phyloP scores from a whole-genome alignment of 192 early-diverging fungal species.

The Coemansia sp. region DNA sequence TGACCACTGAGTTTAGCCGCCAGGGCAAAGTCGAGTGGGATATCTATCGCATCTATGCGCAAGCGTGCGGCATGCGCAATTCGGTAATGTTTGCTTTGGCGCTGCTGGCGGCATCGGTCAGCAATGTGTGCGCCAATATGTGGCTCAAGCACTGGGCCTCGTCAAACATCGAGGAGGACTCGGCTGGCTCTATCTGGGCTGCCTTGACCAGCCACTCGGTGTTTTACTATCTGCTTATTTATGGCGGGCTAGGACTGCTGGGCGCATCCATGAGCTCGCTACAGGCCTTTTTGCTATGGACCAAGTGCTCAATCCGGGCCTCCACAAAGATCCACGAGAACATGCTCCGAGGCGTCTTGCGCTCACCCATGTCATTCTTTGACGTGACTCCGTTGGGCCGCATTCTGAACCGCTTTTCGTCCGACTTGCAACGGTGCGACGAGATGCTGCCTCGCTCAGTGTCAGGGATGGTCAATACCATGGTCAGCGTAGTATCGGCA shows the following conservation, averaged over 20 bases:
- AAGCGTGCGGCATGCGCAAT: constrained; percentile 63
- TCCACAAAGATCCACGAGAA: constrained; percentile 60
- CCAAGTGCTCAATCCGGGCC: constrained; percentile 73
- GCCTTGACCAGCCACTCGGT: constrained; percentile 36
- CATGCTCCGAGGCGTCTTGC: constrained; percentile 61
- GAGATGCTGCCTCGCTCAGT: constrained; percentile 61
- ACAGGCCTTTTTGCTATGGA: constrained; percentile 79
- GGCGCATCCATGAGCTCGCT: constrained; percentile 67
- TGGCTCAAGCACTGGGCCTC: constrained; percentile 76
- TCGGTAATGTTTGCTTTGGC: constrained; percentile 59
- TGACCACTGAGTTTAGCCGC: constrained; percentile 74
- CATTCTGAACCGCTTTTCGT: constrained; percentile 73
- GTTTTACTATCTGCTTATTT: constrained; percentile 68
- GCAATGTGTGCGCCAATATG: constrained; percentile 58
- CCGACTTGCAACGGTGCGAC: constrained; percentile 61
- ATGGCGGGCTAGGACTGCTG: constrained; percentile 72
- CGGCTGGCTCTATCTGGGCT: neutral
- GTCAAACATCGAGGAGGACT: constrained; percentile 44
- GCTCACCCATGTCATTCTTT: constrained; percentile 75
- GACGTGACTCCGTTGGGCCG: constrained; percentile 73
- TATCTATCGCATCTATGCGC: constrained; percentile 80
- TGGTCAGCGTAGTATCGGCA: constrained; percentile 54
- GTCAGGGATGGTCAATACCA: constrained; percentile 59
- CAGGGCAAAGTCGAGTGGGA: constrained; percentile 74
- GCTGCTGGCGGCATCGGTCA: constrained; percentile 54